These are phyloP conservation scores for Erucastrum elatum DNA, from an alignment of 345 rosid species.

Conservation along the genomic window DNA sequence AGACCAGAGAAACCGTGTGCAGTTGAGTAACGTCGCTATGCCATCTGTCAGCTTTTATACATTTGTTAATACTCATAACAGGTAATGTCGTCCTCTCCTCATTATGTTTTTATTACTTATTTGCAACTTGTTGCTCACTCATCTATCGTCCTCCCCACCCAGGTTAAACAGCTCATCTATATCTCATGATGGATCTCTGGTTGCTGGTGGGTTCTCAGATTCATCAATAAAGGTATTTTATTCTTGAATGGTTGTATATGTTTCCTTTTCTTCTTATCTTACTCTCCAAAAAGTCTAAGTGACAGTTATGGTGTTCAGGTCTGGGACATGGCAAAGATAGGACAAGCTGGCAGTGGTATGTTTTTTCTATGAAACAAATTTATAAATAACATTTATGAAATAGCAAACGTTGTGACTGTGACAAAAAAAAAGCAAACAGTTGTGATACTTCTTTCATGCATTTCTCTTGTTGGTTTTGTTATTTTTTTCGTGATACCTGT, in stretches of 20 bases:
- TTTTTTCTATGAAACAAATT: background rate
- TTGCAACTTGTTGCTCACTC: slow-evolving; percentile 18
- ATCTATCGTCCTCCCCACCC: slow-evolving; percentile 27
- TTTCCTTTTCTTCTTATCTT: slow-evolving; percentile 16
- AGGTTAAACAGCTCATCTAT: slow-evolving; percentile 88
- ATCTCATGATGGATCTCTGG: slow-evolving; percentile 97
- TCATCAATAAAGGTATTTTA: slow-evolving; percentile 75
- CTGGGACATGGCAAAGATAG: slow-evolving; percentile 98
- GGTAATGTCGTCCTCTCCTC: slow-evolving; percentile 50
- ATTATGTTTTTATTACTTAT: background rate
- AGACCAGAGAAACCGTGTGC: slow-evolving; percentile 39
- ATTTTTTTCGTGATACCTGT: slow-evolving; percentile 6
- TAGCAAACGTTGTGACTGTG: too few species aligned
- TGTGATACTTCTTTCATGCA: too few species aligned
- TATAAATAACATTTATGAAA: too few species aligned
- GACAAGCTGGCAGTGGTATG: slow-evolving; percentile 67
- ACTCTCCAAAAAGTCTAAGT: slow-evolving; percentile 26
- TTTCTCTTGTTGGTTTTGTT: too few species aligned
- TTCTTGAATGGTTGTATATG: slow-evolving; percentile 17
- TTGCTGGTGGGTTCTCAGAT: slow-evolving; percentile 96
- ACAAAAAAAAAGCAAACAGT: too few species aligned
- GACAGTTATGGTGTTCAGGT: slow-evolving; percentile 50
- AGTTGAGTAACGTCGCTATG: slow-evolving; percentile 38
- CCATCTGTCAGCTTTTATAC: slow-evolving; percentile 97
- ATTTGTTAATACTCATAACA: slow-evolving; percentile 81